phyloP scores from a whole-genome alignment of 345 rosid genomes.

The Chamaenerion angustifolium region DNA sequence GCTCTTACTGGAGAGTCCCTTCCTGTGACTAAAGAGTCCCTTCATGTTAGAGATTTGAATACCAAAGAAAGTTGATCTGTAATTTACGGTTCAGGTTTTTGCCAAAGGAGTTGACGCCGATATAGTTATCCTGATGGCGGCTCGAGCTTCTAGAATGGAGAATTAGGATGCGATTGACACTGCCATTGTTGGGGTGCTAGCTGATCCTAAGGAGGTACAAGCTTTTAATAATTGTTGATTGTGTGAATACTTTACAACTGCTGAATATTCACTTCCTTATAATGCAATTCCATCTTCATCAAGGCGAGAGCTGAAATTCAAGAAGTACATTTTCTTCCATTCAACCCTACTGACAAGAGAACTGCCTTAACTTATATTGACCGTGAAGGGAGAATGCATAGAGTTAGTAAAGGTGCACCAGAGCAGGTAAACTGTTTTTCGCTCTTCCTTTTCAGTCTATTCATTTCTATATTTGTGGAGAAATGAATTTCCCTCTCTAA shows the following conservation, averaged over 20 bases:
- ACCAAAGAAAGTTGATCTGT: background rate
- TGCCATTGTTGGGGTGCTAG: conserved; percentile 49
- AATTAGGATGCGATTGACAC: conserved; percentile 60
- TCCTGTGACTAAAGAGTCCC: too few relatives aligned
- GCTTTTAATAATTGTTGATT: too few relatives aligned
- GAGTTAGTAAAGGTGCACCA: conserved; percentile 65
- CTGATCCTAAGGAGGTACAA: conserved; percentile 55
- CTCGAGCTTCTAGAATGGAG: conserved; percentile 47
- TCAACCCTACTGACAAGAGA: conserved; percentile 51
- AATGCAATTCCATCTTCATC: background rate
- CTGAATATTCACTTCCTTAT: background rate
- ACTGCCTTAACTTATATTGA: conserved; percentile 48
- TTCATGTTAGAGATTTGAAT: conserved; percentile 29
- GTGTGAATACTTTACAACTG: background rate
- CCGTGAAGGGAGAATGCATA: conserved; percentile 36
- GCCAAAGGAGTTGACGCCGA: conserved; percentile 37
- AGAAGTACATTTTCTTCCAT: conserved; percentile 55
- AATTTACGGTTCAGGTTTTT: conserved; percentile 16
- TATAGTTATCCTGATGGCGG: conserved; percentile 44
- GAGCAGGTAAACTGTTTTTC: conserved; percentile 43
- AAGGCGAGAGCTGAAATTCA: conserved; percentile 48
- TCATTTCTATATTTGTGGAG: background rate
- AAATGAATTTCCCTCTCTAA: background rate
- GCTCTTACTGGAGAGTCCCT: conserved; percentile 78
- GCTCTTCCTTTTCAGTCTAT: background rate